Base-by-base conservation (phyloP, 345 rosid species). In the Populus alba region DNA sequence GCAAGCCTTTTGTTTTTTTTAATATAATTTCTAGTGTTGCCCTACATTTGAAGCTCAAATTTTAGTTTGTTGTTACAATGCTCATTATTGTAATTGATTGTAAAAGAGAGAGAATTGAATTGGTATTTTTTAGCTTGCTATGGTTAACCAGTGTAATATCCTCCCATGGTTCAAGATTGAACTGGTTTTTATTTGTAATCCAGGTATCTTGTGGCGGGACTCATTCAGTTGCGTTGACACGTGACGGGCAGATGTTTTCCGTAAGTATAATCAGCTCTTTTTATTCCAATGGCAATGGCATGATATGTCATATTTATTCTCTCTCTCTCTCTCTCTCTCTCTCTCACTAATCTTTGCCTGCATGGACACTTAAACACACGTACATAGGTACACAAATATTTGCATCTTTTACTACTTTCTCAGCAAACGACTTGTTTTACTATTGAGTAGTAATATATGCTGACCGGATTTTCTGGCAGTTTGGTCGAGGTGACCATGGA, bases 181-280 rank as follows among this genome's bases (percentile, higher is more conserved):
- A 38, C 25, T 33, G 16, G 71, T 29, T 33, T 33, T 41, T 76
- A 18, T 81, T 70, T 70, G 49, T 75, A 22, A 66, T 87, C 59
- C 81, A 94, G 99, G 91, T 94, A 57, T 97, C 99, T 78, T 97
- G 98, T 82, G 99, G 99, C 5, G 99, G 98, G 79, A 97, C 99
- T 43, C 99, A 97, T 77, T 97, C 99, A 4, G 98, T 97, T 16
- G 98, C 99, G 80, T 81, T 94, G 89, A 90, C 99, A 70, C 82
- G 87, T 17, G 94, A 91, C 23, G 99, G 99, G 67, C 89, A 86
- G 29, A 90, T 97, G 79, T 97, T 90, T 85, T 91, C 99, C 8
- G 99, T 97, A 86, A 91, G 97, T 87, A 71, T 74, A 73, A 41
- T 59, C 68, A 17, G 23, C 62, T 29, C 11, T 37, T 20, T n/a